Evolutionary conservation across 345 rosid genomes (phyloP).

Genomic region (Odontarrhena argentea): DNA sequence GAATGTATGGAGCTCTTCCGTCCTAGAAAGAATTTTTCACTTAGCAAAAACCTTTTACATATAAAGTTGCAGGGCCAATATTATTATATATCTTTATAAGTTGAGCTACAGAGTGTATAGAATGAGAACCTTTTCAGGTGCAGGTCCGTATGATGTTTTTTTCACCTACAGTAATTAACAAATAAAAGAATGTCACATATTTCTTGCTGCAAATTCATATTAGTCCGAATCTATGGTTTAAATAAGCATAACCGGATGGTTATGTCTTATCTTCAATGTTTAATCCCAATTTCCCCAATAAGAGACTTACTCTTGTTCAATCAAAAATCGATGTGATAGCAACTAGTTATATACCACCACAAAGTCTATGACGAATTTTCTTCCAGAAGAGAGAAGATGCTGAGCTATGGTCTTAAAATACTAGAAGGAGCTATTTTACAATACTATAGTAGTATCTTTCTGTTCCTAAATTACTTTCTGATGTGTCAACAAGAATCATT

Average conservation of each 20-base stretch:
- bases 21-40: conserved; percentile 48
- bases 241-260: conserved; percentile 20
- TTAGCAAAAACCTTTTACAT: conserved; percentile 17
- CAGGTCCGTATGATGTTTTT: conserved; percentile 45
- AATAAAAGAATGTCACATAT: conserved; percentile 5
- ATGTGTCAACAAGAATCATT: conserved; percentile 17
- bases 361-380: conserved; percentile 13
- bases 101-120: conserved; percentile 16
- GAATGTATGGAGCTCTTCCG: conserved; percentile 60
- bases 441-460: neutral
- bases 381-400: conserved; percentile 12
- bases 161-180: conserved; percentile 56
- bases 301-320: neutral
- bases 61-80: conserved; percentile 10
- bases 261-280: conserved; percentile 12
- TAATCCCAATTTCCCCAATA: neutral
- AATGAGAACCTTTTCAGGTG: conserved; percentile 54
- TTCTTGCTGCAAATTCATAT: conserved; percentile 17
- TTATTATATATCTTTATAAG: conserved; percentile 19
- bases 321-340: conserved; percentile 4
- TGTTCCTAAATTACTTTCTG: conserved; percentile 8
- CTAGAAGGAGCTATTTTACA: neutral
- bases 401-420: conserved; percentile 13
- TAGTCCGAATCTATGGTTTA: conserved; percentile 13
- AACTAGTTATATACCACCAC: neutral